phyloP scores from a whole-genome alignment of 2,329 filamentous ascomycete genomes.

The Elsinoe arachidis region DNA sequence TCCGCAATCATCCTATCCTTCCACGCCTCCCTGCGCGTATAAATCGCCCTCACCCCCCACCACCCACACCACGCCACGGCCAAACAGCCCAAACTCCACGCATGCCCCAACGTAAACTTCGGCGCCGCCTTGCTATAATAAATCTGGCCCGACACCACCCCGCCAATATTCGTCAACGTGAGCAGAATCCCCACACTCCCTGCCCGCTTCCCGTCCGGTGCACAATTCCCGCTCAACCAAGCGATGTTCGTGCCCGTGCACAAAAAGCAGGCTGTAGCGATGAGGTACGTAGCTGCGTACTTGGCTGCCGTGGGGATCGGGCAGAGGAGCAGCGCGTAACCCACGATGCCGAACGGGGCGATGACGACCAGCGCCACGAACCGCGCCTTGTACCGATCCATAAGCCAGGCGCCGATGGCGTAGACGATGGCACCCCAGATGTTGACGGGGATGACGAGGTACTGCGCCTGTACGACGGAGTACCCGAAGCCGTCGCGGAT shows the following conservation, averaged over 20 bases:
- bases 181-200: slow-evolving; percentile 26
- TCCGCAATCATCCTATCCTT: slow-evolving; percentile 26
- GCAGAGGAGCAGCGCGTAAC: slow-evolving; percentile 26
- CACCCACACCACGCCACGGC: slow-evolving; percentile 22
- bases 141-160: slow-evolving; percentile 28
- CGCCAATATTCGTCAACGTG: slow-evolving; percentile 28
- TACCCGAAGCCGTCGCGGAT: slow-evolving; percentile 34
- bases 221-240: slow-evolving; percentile 28
- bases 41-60: slow-evolving; percentile 27
- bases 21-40: slow-evolving; percentile 26
- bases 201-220: slow-evolving; percentile 27
- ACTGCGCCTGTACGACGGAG: slow-evolving; percentile 32
- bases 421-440: slow-evolving; percentile 35
- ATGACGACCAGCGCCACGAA: slow-evolving; percentile 31
- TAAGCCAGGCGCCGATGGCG: slow-evolving; percentile 31
- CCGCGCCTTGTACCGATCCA: slow-evolving; percentile 30
- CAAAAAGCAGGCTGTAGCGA: slow-evolving; percentile 28
- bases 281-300: slow-evolving; percentile 29
- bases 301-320: slow-evolving; percentile 22
- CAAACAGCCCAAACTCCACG: slow-evolving; percentile 25
- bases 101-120: slow-evolving; percentile 27
- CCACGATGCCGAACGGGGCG: slow-evolving; percentile 25
- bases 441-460: slow-evolving; percentile 36
- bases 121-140: slow-evolving; percentile 19
- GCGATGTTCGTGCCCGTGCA: slow-evolving; percentile 29